Evolutionary conservation across 129 eudicot species (phyloP).

Genomic region (Ambrosia artemisiifolia): DNA sequence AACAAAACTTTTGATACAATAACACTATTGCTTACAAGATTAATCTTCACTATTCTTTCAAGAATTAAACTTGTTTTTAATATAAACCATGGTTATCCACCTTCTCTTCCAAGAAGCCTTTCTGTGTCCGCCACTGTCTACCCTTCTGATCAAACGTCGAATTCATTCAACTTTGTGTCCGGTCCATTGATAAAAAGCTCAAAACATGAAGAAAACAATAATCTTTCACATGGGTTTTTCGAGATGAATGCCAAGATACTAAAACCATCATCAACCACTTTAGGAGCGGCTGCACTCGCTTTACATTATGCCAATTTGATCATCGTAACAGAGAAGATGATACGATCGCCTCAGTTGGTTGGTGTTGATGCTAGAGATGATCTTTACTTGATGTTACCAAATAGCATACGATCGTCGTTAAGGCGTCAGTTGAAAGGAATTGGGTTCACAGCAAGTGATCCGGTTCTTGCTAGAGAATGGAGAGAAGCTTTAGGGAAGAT

Average conservation of each 20-base stretch:
- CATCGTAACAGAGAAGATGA: slow-evolving; percentile 82
- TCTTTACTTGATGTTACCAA: slow-evolving; percentile 80
- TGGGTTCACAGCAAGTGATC: slow-evolving; percentile 72
- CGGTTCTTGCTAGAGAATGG: slow-evolving; percentile 84
- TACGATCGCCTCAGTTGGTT: slow-evolving; percentile 70
- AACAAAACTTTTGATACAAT: slow-evolving; percentile 57
- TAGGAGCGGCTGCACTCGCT: slow-evolving; percentile 71
- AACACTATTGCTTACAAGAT: slow-evolving; percentile 48
- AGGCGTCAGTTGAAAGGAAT: slow-evolving; percentile 67
- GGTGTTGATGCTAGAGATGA: slow-evolving; percentile 91
- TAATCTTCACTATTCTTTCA: slow-evolving; percentile 62
- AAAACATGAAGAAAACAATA: slow-evolving; percentile 34
- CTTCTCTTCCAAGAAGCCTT: slow-evolving; percentile 61
- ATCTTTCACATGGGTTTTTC: slow-evolving; percentile 46
- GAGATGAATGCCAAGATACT: slow-evolving; percentile 48
- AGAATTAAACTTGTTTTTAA: slow-evolving; percentile 80
- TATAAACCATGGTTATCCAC: slow-evolving; percentile 35
- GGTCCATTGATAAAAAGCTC: slow-evolving; percentile 53
- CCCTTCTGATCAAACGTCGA: slow-evolving; percentile 51
- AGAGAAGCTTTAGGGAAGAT: slow-evolving; percentile 80
- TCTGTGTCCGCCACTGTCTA: slow-evolving; percentile 71
- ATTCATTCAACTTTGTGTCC: slow-evolving; percentile 42
- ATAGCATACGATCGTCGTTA: slow-evolving; percentile 53
- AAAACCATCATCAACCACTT: slow-evolving; percentile 58
- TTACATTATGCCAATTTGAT: slow-evolving; percentile 88